Evolutionary conservation across 176 grass and related monocot genomes (phyloP).

Genomic region (Cymbopogon citratus): DNA sequence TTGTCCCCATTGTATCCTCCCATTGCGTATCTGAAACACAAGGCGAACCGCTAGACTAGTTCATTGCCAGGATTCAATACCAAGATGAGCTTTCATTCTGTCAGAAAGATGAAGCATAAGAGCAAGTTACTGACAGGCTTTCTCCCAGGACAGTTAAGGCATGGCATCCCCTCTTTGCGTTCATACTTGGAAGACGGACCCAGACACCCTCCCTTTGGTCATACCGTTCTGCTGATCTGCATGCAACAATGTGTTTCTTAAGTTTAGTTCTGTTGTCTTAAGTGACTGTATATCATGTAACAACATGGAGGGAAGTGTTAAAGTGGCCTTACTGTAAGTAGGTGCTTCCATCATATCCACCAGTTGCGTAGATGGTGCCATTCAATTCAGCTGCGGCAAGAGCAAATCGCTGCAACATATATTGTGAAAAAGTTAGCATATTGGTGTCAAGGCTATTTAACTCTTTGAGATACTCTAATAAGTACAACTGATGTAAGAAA

Average conservation of each 20-base stretch:
- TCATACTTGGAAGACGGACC: slow-evolving; percentile 69
- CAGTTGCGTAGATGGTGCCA: slow-evolving; percentile 57
- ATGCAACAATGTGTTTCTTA: not conserved
- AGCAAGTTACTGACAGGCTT: slow-evolving; percentile 46
- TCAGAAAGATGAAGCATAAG: not conserved
- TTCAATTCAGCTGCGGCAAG: slow-evolving; percentile 54
- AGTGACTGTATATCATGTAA: slow-evolving; percentile 7
- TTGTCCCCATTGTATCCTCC: slow-evolving; percentile 58
- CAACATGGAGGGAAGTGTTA: slow-evolving; percentile 12
- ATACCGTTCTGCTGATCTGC: slow-evolving; percentile 85
- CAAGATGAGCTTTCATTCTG: not conserved
- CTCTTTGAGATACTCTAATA: not conserved
- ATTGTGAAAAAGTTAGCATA: slow-evolving; percentile 15
- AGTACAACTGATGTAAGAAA: not conserved
- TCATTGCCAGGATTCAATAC: slow-evolving; percentile 6
- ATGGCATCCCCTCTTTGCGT: slow-evolving; percentile 60
- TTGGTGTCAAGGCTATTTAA: slow-evolving; percentile 19
- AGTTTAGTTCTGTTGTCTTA: not conserved
- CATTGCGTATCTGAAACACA: slow-evolving; percentile 53
- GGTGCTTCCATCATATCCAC: slow-evolving; percentile 66
- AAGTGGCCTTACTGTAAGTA: slow-evolving; percentile 59
- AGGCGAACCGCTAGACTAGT: not conserved
- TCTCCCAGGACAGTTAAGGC: slow-evolving; percentile 46
- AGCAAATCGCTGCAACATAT: slow-evolving; percentile 76
- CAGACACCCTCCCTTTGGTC: slow-evolving; percentile 93